These are phyloP conservation scores for Colletotrichum sp. DNA, from an alignment of 2,329 filamentous ascomycete species.

Conservation along the genomic window DNA sequence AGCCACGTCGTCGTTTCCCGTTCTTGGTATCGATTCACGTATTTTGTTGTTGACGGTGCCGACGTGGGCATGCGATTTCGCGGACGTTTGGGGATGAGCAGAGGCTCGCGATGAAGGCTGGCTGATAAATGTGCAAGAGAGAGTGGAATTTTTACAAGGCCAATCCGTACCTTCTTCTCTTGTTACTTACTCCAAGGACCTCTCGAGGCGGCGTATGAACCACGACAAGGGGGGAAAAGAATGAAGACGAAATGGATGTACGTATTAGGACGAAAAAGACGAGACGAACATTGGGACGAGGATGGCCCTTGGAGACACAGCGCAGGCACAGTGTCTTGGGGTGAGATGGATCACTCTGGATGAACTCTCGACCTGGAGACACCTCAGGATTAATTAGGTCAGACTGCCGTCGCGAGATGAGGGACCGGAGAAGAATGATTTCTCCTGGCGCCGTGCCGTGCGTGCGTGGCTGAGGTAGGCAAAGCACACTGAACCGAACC, in stretches of 20 bases:
- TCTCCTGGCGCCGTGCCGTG: not conserved
- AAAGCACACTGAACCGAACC: not conserved
- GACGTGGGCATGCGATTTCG: not conserved
- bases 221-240: not conserved
- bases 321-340: not conserved
- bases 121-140: not conserved
- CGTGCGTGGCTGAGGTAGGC: not conserved
- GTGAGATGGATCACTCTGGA: not conserved
- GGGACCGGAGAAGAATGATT: not conserved
- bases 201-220: not conserved
- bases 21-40: not conserved
- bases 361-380: not conserved
- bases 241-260: not conserved
- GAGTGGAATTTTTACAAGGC: not conserved
- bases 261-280: not conserved
- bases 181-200: not conserved
- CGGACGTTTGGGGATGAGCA: not conserved
- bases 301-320: not conserved
- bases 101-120: not conserved
- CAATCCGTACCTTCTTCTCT: not conserved
- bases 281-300: not conserved
- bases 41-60: not conserved
- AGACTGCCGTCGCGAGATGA: not conserved
- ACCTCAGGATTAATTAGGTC: not conserved
- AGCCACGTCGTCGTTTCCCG: too few relatives aligned